These are phyloP conservation scores for Tuber microsphaerosporum DNA, from an alignment of 495 filamentous ascomycete species.

Conservation along the genomic window DNA sequence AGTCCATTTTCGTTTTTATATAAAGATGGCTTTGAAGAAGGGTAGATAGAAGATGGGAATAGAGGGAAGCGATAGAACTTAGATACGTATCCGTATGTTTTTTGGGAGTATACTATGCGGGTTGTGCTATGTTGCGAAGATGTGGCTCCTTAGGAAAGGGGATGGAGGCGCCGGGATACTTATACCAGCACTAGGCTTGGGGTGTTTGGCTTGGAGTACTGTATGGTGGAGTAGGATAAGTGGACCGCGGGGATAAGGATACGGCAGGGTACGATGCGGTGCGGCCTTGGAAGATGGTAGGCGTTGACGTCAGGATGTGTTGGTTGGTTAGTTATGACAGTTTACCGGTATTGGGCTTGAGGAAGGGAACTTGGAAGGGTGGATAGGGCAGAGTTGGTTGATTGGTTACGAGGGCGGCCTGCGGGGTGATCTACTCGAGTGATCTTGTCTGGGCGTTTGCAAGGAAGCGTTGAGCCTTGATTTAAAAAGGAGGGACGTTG, in stretches of 20 bases:
- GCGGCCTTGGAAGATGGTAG: background rate
- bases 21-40: conserved; percentile 3
- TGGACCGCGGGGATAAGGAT: background rate
- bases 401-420: background rate
- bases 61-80: background rate
- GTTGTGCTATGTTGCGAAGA: background rate
- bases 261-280: background rate
- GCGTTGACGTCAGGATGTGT: background rate
- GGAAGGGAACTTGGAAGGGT: background rate
- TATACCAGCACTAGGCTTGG: background rate
- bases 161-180: background rate
- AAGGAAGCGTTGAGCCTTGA: background rate
- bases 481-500: background rate
- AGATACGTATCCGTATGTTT: background rate
- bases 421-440: background rate
- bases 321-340: background rate
- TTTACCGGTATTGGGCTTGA: background rate
- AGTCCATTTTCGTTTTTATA: background rate
- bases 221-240: background rate
- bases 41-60: background rate
- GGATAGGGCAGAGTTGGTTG: background rate
- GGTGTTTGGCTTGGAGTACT: background rate
- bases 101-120: background rate
- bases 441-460: background rate
- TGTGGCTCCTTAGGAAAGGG: background rate